Percentiles rank a stretch among this genome's conserved stretches.
Evolutionary conservation across 2,329 filamentous ascomycete species (phyloP).

Genomic region (Alternaria metachromatica): DNA sequence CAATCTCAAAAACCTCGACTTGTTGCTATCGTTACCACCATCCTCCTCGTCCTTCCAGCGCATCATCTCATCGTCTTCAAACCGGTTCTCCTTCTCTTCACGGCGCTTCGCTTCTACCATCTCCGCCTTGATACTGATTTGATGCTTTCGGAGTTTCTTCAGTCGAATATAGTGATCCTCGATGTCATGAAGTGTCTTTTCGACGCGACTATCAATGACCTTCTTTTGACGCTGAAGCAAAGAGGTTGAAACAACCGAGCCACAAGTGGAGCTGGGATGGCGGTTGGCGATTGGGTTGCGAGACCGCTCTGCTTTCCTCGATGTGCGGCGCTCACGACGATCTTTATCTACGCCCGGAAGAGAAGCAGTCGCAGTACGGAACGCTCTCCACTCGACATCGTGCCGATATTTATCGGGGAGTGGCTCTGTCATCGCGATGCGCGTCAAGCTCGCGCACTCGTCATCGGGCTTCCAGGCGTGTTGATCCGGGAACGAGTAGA

Average conservation of each 20-base stretch:
- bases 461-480: neutral
- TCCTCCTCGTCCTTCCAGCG: neutral
- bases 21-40: neutral
- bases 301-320: neutral
- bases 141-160: neutral
- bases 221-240: neutral
- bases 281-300: neutral
- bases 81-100: neutral
- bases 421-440: neutral
- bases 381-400: neutral
- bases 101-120: neutral
- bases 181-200: neutral
- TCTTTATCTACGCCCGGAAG: neutral
- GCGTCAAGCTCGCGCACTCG: neutral
- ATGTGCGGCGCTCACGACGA: neutral
- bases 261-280: neutral
- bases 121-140: neutral
- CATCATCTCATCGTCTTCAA: neutral
- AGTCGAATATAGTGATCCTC: neutral
- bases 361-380: neutral
- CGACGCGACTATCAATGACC: neutral
- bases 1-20: neutral
- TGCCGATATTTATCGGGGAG: neutral
- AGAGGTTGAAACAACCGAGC: rapidly evolving
- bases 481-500: neutral